Conservation (phyloP, 768 basidiomycete genomes). For the Scleroderma citrinum region DNA sequence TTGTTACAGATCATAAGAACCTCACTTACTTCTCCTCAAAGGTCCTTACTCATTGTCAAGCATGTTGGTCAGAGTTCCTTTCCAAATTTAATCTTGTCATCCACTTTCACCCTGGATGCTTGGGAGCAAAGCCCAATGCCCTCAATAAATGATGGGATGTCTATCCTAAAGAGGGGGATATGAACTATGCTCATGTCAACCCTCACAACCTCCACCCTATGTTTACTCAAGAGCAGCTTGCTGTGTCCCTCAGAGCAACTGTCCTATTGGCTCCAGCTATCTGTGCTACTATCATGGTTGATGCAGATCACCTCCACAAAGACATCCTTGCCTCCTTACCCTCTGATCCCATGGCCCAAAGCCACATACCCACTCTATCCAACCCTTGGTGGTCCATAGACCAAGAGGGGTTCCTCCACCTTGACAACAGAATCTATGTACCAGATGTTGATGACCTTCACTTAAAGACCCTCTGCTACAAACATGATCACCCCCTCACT, state of each 20-base stretch:
- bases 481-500: conserved; percentile 17
- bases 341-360: not conserved
- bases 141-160: not conserved
- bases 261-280: not conserved
- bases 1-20: conserved; percentile 21
- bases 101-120: conserved; percentile 4
- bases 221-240: not conserved
- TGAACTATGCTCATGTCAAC: not conserved
- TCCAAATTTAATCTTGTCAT: conserved; percentile 26
- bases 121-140: conserved; percentile 1
- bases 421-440: not conserved
- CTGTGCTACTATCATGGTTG: conserved; percentile 2
- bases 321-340: conserved; percentile 8
- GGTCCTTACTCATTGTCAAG: conserved; percentile 7
- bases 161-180: not conserved
- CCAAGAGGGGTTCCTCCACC: not conserved
- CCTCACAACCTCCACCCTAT: not conserved
- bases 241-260: not conserved
- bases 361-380: not conserved
- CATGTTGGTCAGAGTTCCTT: conserved; percentile 32
- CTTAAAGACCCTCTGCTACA: conserved; percentile 26
- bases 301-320: conserved; percentile 11
- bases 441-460: not conserved
- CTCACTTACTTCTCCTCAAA: conserved; percentile 1
- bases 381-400: not conserved